These are phyloP conservation scores for Fraxinus cuspidata DNA, from an alignment of 257 asterid species.

Conservation along the genomic window DNA sequence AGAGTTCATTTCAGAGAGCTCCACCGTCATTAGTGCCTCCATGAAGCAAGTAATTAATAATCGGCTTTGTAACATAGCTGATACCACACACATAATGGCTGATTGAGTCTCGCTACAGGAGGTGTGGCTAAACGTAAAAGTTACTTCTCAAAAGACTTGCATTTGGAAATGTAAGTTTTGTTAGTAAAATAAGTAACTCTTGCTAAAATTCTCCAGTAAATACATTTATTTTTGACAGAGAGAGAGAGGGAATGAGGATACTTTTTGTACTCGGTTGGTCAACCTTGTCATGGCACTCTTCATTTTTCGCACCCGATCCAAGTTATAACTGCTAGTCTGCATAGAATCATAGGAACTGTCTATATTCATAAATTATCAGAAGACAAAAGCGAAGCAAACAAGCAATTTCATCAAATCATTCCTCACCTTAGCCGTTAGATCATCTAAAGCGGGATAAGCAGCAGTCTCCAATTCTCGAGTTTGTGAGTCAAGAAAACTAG, in stretches of 20 bases:
- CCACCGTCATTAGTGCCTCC: background rate
- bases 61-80: background rate
- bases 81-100: background rate
- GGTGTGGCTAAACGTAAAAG: background rate
- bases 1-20: background rate
- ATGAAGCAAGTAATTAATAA: no score
- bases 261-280: slow-evolving; percentile 86
- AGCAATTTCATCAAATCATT: background rate
- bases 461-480: slow-evolving; percentile 79
- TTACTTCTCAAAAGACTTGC: background rate
- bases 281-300: slow-evolving; percentile 86
- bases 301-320: slow-evolving; percentile 85
- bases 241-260: slow-evolving; percentile 25
- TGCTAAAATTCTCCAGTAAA: background rate
- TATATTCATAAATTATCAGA: background rate
- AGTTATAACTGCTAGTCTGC: slow-evolving; percentile 79
- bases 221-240: background rate
- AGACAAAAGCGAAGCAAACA: background rate
- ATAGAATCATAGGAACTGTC: slow-evolving; percentile 12
- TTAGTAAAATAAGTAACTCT: background rate
- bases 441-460: slow-evolving; percentile 95
- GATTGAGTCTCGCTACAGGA: background rate
- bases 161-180: background rate
- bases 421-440: slow-evolving; percentile 78
- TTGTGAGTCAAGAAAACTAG: slow-evolving; percentile 77